Evolutionary conservation across 179 eudicot species (phyloP), one percentile per base, ranked within the genome.

Genomic region (Amaranthus tricolor): DNA sequence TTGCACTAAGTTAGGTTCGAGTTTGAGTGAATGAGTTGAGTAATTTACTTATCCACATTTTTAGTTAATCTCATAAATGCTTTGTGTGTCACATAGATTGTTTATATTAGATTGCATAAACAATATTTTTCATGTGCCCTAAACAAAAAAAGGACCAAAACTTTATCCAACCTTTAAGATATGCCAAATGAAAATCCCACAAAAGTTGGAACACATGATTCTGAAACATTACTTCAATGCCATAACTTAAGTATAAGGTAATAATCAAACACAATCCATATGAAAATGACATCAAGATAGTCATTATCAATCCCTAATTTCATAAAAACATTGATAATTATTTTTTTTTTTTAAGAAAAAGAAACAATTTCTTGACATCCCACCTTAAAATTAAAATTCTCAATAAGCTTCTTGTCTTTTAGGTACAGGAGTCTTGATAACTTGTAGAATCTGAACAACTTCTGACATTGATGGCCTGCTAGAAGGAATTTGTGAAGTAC

Each of bases 391-490:
- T 9, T 2, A 31, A 31, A 31, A 31, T 31, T 31, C 2, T 85
- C 82, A 89, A 62, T 68, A 89, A 54, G 77, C 79, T 83, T 80
- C 89, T 84, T 84, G 84, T 84, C 92, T 89, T 9, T 82, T 86
- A 40, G 94, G 85, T 72, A 88, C 73, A 6, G 99, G 99, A 19
- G 98, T 86, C 81, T 85, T 88, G 77, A 96, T 93, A 11, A 96
- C 99, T 82, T 96, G 92, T 79, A 96, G 79, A 63, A 96, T 91
- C 80, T 96, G 98, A 69, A 96, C 97, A 51, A 96, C 98, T 62
- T 96, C 99, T 0, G 88, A 88, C 99, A 96, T 96, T 0, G 99
- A 89, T 51, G 98, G 98, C 79, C 99, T 87, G 74, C 90, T 91
- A 10, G 99, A 96, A 72, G 99, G 99, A 72, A 96, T 81, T 80